A percentile compares a stretch with the other conserved stretches of the same genome.
Evolutionary conservation across 1,139 yeast genomes (phyloP).

Genomic region (Debaryomyces robertsiae): DNA sequence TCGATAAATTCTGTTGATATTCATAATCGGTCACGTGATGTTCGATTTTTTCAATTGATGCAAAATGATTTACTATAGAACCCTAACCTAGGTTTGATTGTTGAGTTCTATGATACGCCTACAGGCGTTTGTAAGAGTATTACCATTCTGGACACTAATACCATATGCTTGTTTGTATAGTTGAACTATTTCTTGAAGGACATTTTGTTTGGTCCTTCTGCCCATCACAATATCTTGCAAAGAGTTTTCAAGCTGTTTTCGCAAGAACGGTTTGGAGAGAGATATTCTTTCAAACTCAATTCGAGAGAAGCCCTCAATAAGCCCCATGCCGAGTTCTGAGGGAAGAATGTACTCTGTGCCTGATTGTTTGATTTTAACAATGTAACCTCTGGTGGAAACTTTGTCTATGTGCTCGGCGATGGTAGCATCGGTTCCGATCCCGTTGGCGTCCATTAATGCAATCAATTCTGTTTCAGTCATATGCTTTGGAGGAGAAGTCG

Average conservation of each 20-base stretch:
- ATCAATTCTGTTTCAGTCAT: conserved; percentile 93
- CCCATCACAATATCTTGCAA: conserved; percentile 75
- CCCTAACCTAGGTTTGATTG: conserved; percentile 5
- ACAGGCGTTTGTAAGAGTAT: conserved; percentile 29
- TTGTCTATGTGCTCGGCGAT: conserved; percentile 97
- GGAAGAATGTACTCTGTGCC: conserved; percentile 60
- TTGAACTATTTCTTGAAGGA: conserved; percentile 56
- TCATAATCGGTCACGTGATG: conserved; percentile 1
- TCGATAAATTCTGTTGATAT: background rate
- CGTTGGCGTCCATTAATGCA: conserved; percentile 93
- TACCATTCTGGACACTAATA: conserved; percentile 37
- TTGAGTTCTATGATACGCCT: conserved; percentile 19
- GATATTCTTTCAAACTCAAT: conserved; percentile 73
- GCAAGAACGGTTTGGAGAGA: conserved; percentile 83
- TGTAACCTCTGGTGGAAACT: conserved; percentile 67
- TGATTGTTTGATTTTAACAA: conserved; percentile 48
- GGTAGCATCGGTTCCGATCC: conserved; percentile 98
- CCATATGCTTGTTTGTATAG: conserved; percentile 66
- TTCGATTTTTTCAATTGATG: conserved; percentile 3
- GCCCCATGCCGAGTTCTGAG: conserved; percentile 79
- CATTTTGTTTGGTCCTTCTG: conserved; percentile 50
- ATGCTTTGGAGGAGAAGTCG: conserved; percentile 76
- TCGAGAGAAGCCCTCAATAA: conserved; percentile 85
- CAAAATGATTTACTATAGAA: background rate
- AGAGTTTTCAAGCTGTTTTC: conserved; percentile 73